Evolutionary conservation across 129 eudicot species (phyloP).

Genomic region (Flaveria sonorensis): DNA sequence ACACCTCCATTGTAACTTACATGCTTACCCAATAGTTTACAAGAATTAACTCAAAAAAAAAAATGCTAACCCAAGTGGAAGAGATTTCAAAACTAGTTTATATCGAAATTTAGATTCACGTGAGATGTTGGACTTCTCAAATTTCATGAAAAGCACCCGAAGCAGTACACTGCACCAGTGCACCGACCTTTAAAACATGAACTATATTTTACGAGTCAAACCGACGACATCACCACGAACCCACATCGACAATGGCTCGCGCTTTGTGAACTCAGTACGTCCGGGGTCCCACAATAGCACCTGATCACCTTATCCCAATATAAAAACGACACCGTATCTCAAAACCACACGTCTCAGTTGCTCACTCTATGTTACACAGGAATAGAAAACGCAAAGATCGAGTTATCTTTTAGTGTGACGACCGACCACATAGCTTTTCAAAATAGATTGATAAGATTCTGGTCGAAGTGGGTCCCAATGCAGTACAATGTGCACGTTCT

Average conservation of each 20-base stretch:
- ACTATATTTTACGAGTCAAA: background rate
- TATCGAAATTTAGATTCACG: background rate
- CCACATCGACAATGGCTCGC: constrained; percentile 12
- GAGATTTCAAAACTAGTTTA: background rate
- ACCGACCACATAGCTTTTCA: constrained; percentile 29
- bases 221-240: constrained; percentile 15
- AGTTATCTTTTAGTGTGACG: constrained; percentile 26
- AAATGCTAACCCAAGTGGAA: no score
- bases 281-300: constrained; percentile 25
- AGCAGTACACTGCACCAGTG: background rate
- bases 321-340: background rate
- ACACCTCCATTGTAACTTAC: no score
- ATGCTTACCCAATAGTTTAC: no score
- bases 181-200: constrained; percentile 18
- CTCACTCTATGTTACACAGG: background rate
- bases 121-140: background rate
- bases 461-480: background rate
- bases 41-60: no score
- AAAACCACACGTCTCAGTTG: constrained; percentile 3
- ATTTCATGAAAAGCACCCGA: background rate
- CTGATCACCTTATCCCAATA: constrained; percentile 12
- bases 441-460: constrained; percentile 7
- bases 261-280: background rate
- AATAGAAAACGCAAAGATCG: background rate
- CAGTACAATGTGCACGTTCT: background rate